phyloP scores from a whole-genome alignment of 225 moss, liverwort and hornwort species.

The Marchantia polymorpha region DNA sequence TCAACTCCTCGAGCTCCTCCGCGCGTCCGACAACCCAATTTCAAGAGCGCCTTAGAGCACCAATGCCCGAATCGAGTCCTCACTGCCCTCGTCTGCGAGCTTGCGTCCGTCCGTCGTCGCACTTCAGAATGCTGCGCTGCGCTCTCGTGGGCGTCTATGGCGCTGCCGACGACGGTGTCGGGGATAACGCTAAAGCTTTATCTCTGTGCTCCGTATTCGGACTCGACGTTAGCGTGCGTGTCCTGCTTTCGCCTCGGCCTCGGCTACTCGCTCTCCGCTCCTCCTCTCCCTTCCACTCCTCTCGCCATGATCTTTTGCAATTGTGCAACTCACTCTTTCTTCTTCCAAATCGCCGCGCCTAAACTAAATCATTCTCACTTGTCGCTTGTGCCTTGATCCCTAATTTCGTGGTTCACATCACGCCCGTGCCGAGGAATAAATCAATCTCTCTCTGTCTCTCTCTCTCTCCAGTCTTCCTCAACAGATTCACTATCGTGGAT shows the following conservation, averaged over 20 bases:
- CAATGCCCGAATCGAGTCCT: neutral
- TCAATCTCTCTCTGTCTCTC: no score
- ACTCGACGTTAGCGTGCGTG: neutral
- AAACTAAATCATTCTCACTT: no score
- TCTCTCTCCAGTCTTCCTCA: no score
- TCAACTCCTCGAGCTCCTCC: neutral
- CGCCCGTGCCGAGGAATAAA: no score
- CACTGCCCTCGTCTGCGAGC: neutral
- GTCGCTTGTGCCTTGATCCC: no score
- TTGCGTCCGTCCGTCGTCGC: neutral
- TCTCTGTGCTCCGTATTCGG: neutral
- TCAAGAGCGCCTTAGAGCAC: neutral
- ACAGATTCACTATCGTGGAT: no score
- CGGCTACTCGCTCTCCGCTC: neutral
- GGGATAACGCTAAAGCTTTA: conserved; percentile 6
- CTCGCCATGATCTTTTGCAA: neutral
- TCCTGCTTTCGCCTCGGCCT: neutral
- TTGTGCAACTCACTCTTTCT: no score
- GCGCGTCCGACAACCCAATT: neutral
- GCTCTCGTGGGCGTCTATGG: neutral
- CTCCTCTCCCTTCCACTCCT: neutral
- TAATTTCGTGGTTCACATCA: no score
- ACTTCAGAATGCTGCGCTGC: neutral
- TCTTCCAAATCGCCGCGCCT: no score
- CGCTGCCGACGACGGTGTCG: neutral